Base-by-base conservation (phyloP, 805 yeast species). In the Barnettozyma salicaria region DNA sequence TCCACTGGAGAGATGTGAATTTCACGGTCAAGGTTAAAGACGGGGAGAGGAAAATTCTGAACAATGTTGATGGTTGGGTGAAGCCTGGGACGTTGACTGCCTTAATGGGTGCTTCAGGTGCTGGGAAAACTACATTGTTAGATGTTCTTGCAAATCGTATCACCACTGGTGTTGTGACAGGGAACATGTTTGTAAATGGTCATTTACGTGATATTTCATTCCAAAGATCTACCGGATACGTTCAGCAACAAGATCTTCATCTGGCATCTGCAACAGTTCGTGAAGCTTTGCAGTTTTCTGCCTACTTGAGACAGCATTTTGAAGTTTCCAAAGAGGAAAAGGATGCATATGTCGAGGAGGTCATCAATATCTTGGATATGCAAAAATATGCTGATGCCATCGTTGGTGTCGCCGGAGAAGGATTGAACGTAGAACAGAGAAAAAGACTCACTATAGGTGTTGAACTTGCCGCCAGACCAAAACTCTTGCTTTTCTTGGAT, bases 11-110 rank as follows among this genome's bases (percentile, higher is more conserved):
- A 59, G 72, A 83, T 53, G 76, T 83, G 30, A 73, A 80, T 52
- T 83, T 81, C 55, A 81, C 78, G 44, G 77, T 83, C 40, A 69
- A 74, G 51, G 76, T 78, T 47, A 76, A 79, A 52, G 59, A 59
- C 27, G 84, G 74, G 43, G 67, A 74, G 20, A 67, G 87, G 52
- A 67, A 78, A 42, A 72, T 82, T 43, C 61, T 82, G 53, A 65
- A 68, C 43, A 70, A 73, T 43, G 84, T 83, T 39, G 85, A 80
- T 54, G 92, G 90, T 34, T 82, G 85, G 83, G 88, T 82, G 29
- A 79, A 80, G 53, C 89, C 89, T 8, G 89, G 89, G 46, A 80
- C 87, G 32, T 63, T 83, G 53, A 83, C 90, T 36, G 92, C 92
- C 5, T 60, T 78, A 35, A 76, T 77, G 82, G 85, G 87, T 49